phyloP scores from a whole-genome alignment of 495 filamentous ascomycete genomes.

The Choiromyces venosus region DNA sequence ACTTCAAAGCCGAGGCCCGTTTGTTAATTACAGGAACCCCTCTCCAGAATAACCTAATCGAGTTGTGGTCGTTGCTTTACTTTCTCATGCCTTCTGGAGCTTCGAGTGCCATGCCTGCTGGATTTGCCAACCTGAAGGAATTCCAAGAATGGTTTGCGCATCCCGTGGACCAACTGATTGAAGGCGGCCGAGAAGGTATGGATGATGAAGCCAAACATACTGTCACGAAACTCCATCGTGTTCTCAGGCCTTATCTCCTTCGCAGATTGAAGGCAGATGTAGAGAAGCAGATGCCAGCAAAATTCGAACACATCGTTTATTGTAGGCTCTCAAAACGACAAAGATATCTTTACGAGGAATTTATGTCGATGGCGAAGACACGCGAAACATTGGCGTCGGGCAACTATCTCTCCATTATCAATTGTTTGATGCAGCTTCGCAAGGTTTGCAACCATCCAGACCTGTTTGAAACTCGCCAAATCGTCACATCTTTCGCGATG shows the following conservation, averaged over 20 bases:
- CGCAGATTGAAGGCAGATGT: conserved; percentile 94
- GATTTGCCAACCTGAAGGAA: conserved; percentile 82
- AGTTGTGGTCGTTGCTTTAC: conserved; percentile 94
- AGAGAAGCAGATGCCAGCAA: conserved; percentile 98
- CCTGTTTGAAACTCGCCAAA: conserved; percentile 94
- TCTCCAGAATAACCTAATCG: conserved; percentile 92
- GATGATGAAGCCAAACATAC: conserved; percentile 85
- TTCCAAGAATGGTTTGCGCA: conserved; percentile 92
- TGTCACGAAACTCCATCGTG: conserved; percentile 85
- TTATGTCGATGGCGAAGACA: conserved; percentile 89
- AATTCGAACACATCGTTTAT: conserved; percentile 94
- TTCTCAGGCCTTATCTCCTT: conserved; percentile 86
- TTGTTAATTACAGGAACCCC: conserved; percentile 92
- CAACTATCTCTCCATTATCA: conserved; percentile 96
- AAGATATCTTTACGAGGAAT: conserved; percentile 91
- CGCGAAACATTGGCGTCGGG: conserved; percentile 83
- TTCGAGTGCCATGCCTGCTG: conserved; percentile 62
- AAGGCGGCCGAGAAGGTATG: conserved; percentile 86
- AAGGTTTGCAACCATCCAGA: conserved; percentile 99
- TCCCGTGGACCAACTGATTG: conserved; percentile 89
- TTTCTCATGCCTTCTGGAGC: conserved; percentile 90
- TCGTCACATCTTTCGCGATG: conserved; percentile 96
- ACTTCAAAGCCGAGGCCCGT: conserved; percentile 78
- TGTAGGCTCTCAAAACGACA: conserved; percentile 93
- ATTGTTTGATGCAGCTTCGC: conserved; percentile 94